Conservation (phyloP, 768 basidiomycete species). For the Heimioporus sp. region DNA sequence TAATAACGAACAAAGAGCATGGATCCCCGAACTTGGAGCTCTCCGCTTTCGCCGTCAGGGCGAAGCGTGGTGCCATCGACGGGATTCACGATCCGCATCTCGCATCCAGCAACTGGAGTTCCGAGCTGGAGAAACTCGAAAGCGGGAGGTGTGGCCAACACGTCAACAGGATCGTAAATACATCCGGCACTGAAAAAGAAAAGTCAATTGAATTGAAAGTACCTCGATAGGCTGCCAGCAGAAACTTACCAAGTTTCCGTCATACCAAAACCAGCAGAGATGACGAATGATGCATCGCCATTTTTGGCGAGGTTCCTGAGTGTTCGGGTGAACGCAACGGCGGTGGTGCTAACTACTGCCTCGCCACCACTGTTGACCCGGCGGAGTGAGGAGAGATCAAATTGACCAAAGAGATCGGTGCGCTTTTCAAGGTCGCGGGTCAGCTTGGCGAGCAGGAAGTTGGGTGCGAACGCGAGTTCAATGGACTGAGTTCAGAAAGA, state of each 20-base stretch:
- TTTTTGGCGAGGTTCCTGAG: conserved; percentile 23
- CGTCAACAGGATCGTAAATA: conserved; percentile 36
- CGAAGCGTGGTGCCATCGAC: conserved; percentile 26
- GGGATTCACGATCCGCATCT: conserved; percentile 35
- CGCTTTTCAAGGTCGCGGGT: conserved; percentile 29
- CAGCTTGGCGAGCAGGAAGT: conserved; percentile 40
- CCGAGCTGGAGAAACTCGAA: conserved; percentile 40
- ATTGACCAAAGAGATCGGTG: conserved; percentile 16
- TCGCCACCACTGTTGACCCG: conserved; percentile 43
- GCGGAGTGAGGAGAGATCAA: conserved; percentile 35
- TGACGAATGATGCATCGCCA: conserved; percentile 32
- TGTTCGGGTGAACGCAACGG: conserved; percentile 32
- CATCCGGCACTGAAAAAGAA: conserved; percentile 32
- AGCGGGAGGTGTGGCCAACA: conserved; percentile 9
- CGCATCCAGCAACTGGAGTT: conserved; percentile 28
- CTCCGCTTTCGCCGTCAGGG: conserved; percentile 33
- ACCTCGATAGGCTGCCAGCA: no score
- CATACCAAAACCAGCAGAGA: conserved; percentile 34
- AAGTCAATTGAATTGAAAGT: background rate
- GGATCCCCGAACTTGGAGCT: conserved; percentile 41
- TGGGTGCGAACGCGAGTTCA: conserved; percentile 35
- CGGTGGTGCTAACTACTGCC: conserved; percentile 36
- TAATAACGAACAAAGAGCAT: conserved; percentile 44
- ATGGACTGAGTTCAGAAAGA: conserved; percentile 20
- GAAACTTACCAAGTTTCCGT: conserved; percentile 38